Evolutionary conservation across 2,329 filamentous ascomycete genomes (phyloP), one percentile per base, ranked within the genome.

Genomic region (Microcyclospora tardicrescens): DNA sequence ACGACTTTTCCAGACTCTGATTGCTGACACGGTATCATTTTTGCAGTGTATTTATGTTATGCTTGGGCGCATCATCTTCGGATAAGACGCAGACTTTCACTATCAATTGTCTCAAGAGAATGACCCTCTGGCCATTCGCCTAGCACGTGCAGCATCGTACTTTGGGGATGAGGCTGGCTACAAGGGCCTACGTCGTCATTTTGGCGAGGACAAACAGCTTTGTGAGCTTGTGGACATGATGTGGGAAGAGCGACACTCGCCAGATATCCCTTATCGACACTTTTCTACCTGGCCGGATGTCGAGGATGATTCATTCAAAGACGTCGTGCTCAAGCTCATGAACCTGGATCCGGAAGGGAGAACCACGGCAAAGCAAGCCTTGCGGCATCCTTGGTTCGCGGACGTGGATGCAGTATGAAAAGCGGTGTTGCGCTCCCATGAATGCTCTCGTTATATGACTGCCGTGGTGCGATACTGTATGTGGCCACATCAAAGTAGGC

Each of bases 351-450:
- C 2, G 33, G 28, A 6, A 12, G 16, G 27, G 36, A 6, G 38
- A n/a, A 29, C 36, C 10, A 31, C 38, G 33, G 33, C 38, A 16
- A 29, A 24, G 14, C 19, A 40, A 27, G 38, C 38, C 12, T 13
- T 40, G 38, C 24, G 16, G 15, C 38, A 40, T 40, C 33, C 38
- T 12, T 40, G 33, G 33, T 40, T 40, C 24, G 33, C 37, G 14
- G 15, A 13, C 13, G 24, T 8, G 12, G 28, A 30, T 30, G 28
- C 28, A n/a, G n/a, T n/a, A n/a, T n/a, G n/a, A n/a, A n/a, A n/a
- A n/a, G n/a, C n/a, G n/a, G n/a, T n/a, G n/a, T n/a, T n/a, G n/a
- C n/a, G n/a, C n/a, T n/a, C n/a, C n/a, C n/a, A n/a, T n/a, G n/a
- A n/a, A n/a, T n/a, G n/a, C n/a, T n/a, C n/a, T n/a, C n/a, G n/a